Evolutionary conservation across 495 filamentous ascomycete species (phyloP).

Genomic region (Aspergillus saccharolyticus): DNA sequence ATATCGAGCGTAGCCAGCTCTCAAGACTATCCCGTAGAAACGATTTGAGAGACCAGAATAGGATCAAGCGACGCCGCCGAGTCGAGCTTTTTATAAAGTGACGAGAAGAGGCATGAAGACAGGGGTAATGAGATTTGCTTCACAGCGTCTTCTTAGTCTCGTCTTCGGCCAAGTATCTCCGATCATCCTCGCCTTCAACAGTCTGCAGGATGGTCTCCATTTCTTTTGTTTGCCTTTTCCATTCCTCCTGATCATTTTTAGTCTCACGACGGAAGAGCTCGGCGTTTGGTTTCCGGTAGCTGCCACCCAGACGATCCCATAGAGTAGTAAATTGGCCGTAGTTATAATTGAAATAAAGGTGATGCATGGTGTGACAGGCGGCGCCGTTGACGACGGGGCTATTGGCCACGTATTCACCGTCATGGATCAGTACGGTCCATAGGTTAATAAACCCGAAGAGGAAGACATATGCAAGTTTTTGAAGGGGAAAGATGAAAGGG

Average conservation of each 20-base stretch:
- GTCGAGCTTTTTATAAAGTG: too few species aligned
- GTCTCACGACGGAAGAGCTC: conserved; percentile 82
- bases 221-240: conserved; percentile 74
- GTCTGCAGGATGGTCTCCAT: conserved; percentile 81
- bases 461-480: conserved; percentile 81
- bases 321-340: conserved; percentile 95
- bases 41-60: not conserved
- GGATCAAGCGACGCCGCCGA: not conserved
- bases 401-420: conserved; percentile 91
- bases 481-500: conserved; percentile 87
- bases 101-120: too few species aligned
- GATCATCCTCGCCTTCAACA: conserved; percentile 85
- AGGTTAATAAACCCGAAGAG: conserved; percentile 92
- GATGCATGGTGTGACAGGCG: conserved; percentile 94
- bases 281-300: conserved; percentile 82
- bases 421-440: conserved; percentile 97
- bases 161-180: conserved; percentile 54
- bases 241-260: conserved; percentile 80
- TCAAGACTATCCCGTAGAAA: not conserved
- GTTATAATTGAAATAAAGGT: conserved; percentile 98
- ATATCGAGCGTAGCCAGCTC: too few species aligned
- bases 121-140: not conserved
- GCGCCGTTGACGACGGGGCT: conserved; percentile 88
- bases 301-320: conserved; percentile 87
- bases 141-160: conserved; percentile 41